These are phyloP conservation scores for Apostasia ramifera DNA, from an alignment of 106 monocot genomes.

Conservation along the genomic window DNA sequence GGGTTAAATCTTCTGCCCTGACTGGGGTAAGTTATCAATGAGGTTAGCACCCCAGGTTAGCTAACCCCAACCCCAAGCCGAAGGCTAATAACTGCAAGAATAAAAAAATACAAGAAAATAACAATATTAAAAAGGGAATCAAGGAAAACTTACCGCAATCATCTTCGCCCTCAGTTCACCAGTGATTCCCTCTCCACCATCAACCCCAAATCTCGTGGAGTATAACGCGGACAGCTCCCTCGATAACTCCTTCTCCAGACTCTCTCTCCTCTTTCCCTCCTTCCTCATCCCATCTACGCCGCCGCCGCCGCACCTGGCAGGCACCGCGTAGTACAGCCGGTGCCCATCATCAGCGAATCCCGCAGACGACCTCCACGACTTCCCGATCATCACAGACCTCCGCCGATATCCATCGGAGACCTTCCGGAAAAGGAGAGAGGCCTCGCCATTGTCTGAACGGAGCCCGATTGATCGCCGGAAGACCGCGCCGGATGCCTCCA, in stretches of 20 bases:
- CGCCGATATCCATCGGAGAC: neutral
- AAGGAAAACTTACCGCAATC: constrained; percentile 27
- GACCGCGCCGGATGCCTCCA: constrained; percentile 2
- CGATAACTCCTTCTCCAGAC: constrained; percentile 26
- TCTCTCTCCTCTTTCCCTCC: constrained; percentile 28
- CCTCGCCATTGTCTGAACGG: neutral
- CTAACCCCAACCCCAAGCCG: no score
- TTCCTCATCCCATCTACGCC: constrained; percentile 14
- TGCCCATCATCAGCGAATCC: constrained; percentile 16
- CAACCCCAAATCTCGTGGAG: constrained; percentile 9
- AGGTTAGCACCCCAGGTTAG: no score
- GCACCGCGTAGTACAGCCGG: constrained; percentile 10
- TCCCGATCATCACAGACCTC: neutral
- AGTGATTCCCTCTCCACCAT: constrained; percentile 2
- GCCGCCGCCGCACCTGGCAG: constrained; percentile 2
- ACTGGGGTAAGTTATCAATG: no score
- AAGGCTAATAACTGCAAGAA: no score
- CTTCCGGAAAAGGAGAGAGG: neutral
- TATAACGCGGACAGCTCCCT: constrained; percentile 20
- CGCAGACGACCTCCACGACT: neutral
- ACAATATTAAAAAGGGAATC: neutral
- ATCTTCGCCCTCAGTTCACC: constrained; percentile 20
- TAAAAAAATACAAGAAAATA: no score
- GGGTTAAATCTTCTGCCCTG: no score
- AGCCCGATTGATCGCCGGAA: constrained; percentile 1